These are phyloP conservation scores for Bipolaris oryzae DNA, from an alignment of 2,329 filamentous ascomycete species.

Conservation along the genomic window DNA sequence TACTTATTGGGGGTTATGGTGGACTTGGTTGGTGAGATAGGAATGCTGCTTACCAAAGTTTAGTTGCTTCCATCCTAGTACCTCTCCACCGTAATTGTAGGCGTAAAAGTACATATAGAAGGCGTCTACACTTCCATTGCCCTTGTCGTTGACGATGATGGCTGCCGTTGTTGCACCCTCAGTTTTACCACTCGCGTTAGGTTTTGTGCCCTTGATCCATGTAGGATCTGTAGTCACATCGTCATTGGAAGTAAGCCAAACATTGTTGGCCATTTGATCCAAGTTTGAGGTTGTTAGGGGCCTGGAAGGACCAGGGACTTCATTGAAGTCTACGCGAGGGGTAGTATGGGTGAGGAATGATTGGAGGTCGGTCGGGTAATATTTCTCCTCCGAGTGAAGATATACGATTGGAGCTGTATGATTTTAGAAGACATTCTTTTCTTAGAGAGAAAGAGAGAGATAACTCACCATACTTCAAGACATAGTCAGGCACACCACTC, in stretches of 20 bases:
- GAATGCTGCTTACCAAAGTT: slow-evolving; percentile 51
- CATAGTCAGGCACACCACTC: slow-evolving; percentile 44
- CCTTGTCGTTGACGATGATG: slow-evolving; percentile 65
- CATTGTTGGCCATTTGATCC: slow-evolving; percentile 49
- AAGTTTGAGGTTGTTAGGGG: slow-evolving; percentile 53
- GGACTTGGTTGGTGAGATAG: neutral
- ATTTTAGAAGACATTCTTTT: slow-evolving; percentile 11
- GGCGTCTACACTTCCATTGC: slow-evolving; percentile 59
- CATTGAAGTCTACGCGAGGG: slow-evolving; percentile 47
- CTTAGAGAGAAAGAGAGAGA: neutral
- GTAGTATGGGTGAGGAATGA: slow-evolving; percentile 51
- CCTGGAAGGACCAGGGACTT: slow-evolving; percentile 40
- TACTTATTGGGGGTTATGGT: no score
- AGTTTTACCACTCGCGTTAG: slow-evolving; percentile 58
- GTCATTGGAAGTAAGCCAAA: slow-evolving; percentile 55
- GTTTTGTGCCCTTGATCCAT: slow-evolving; percentile 60
- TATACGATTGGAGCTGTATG: slow-evolving; percentile 53
- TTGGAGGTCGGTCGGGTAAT: slow-evolving; percentile 53
- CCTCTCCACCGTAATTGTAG: slow-evolving; percentile 61
- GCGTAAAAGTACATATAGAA: slow-evolving; percentile 70
- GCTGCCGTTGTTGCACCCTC: slow-evolving; percentile 56
- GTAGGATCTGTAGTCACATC: slow-evolving; percentile 50
- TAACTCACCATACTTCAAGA: slow-evolving; percentile 47
- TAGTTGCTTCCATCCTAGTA: slow-evolving; percentile 48
- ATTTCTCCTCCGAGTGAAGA: slow-evolving; percentile 51